These are phyloP conservation scores for Cucurbita argyrosperma DNA, from an alignment of 306 rosid genomes.

Conservation along the genomic window DNA sequence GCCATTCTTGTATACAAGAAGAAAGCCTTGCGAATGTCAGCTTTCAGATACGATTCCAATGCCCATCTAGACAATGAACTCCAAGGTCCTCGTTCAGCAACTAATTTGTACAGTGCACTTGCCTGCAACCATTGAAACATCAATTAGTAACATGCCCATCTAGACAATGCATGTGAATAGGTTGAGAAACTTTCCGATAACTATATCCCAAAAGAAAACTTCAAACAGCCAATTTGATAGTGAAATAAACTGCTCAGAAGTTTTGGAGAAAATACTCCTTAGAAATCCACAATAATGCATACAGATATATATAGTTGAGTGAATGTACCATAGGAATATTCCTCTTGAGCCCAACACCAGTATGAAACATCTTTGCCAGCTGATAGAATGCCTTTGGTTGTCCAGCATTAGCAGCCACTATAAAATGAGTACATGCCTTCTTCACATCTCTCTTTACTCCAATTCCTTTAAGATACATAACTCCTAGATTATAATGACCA, in stretches of 20 bases:
- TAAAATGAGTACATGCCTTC: conserved; percentile 48
- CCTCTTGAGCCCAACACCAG: conserved; percentile 83
- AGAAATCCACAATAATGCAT: background rate
- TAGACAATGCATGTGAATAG: background rate
- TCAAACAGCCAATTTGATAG: background rate
- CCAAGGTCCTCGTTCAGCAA: conserved; percentile 99
- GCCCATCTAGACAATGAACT: conserved; percentile 99
- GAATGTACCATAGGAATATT: conserved; percentile 56
- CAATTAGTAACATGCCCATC: background rate
- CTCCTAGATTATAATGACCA: conserved; percentile 89
- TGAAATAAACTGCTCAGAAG: background rate
- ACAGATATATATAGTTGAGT: background rate
- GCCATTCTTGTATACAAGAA: conserved; percentile 95
- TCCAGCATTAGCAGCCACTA: conserved; percentile 74
- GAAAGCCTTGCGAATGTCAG: conserved; percentile 83
- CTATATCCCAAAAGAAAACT: background rate
- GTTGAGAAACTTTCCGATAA: background rate
- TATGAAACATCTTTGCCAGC: conserved; percentile 95
- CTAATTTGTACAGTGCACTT: conserved; percentile 71
- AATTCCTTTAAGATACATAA: conserved; percentile 87
- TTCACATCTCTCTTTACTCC: conserved; percentile 86
- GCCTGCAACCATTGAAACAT: conserved; percentile 41
- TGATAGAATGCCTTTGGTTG: conserved; percentile 98
- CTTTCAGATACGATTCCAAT: conserved; percentile 80
- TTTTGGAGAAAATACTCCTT: background rate